Percentiles rank a stretch among this genome's conserved stretches.
These are phyloP conservation scores for Psilocybe azurescens DNA, from an alignment of 768 basidiomycete species.

Conservation along the genomic window DNA sequence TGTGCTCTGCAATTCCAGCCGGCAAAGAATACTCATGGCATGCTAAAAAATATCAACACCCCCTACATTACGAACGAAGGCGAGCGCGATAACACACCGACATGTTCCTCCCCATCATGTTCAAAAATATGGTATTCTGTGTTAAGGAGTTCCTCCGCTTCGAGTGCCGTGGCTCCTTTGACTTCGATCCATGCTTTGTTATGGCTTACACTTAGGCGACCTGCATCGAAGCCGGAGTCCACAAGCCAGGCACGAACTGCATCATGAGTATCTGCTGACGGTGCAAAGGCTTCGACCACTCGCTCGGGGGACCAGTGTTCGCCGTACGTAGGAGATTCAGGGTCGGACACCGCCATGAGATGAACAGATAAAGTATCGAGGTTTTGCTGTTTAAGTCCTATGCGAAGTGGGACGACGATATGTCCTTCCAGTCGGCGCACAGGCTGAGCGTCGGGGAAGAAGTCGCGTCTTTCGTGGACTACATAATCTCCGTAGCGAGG, in stretches of 20 bases:
- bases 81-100: conserved; percentile 34
- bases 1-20: conserved; percentile 37
- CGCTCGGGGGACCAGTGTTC: conserved; percentile 51
- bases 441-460: conserved; percentile 11
- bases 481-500: conserved; percentile 19
- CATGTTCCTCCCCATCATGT: conserved; percentile 43
- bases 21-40: conserved; percentile 44
- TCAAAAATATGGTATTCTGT: conserved; percentile 54
- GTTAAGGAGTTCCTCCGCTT: conserved; percentile 45
- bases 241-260: conserved; percentile 49
- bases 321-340: conserved; percentile 54
- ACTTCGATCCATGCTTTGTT: conserved; percentile 49
- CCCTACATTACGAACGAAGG: neutral
- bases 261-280: conserved; percentile 42
- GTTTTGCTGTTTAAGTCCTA: conserved; percentile 53
- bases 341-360: conserved; percentile 52
- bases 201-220: conserved; percentile 40
- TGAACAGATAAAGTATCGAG: conserved; percentile 46
- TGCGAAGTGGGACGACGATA: conserved; percentile 42
- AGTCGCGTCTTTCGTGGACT: conserved; percentile 34
- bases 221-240: conserved; percentile 41
- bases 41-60: conserved; percentile 24
- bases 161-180: conserved; percentile 42
- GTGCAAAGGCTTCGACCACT: conserved; percentile 51
- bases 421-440: conserved; percentile 27